Evolutionary conservation across 2,329 filamentous ascomycete genomes (phyloP), one percentile per base, ranked within the genome.

Genomic region (Graphilbum sp.): DNA sequence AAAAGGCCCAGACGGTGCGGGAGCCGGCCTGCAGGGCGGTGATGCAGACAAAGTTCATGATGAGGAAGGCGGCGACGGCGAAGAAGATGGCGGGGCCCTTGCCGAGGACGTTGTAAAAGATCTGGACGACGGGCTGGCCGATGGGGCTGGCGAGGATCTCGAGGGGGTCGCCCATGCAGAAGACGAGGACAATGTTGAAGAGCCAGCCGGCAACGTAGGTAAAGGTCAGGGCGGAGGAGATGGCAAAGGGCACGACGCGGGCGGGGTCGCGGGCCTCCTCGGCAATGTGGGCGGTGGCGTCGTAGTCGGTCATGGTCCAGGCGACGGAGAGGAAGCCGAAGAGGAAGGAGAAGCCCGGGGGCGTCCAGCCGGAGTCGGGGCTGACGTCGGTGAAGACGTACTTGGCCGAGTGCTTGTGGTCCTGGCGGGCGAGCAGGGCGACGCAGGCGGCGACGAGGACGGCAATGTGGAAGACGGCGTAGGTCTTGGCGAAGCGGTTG

Each of bases 261-360:
- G 49, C 53, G 3, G 52, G 50, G 43, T 52, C 49, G 43, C 49
- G 49, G 20, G 46, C 46, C 52, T 72, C 67, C 48, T 72, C 67
- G 9, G 64, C 61, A 37, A 69, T 69, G 46, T 48, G 51, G 30
- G 49, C 52, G 15, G 51, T 51, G 34, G 51, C 52, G 35, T 55
- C 52, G 35, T 50, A 52, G 40, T 54, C 50, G 67, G 67, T 73
- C 68, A 74, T 73, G 38, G 67, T 72, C 69, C 69, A 75, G 17
- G 63, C 63, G 29, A 71, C 69, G 2, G 65, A 68, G 20, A 75
- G 54, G 49, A 72, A 72, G n/a, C 69, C 69, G 42, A 74, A 72
- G n/a, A 72, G 49, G 49, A 69, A 73, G 3, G 64, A 66, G 50
- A 66, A 72, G 18, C 68, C 69, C 3, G 60, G 52, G 0, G 68